Conservation (phyloP, 2,329 filamentous ascomycete genomes). For the Hypocrella siamensis region DNA sequence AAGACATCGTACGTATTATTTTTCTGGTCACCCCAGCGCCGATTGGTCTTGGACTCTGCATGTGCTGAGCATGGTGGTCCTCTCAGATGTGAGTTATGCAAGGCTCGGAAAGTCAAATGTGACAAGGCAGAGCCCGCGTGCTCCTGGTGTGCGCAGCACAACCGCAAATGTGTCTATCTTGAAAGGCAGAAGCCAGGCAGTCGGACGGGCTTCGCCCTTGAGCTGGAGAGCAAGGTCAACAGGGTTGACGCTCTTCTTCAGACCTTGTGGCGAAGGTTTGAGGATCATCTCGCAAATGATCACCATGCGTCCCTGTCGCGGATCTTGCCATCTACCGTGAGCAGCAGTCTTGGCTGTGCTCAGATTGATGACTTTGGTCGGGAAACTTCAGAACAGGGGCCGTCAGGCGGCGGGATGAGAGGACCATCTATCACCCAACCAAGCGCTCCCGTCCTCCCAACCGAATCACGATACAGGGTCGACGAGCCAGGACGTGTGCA, state of each 20-base stretch:
- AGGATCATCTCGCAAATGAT: slow-evolving; percentile 23
- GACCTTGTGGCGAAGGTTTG: slow-evolving; percentile 23
- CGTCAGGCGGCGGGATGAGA: slow-evolving; percentile 8
- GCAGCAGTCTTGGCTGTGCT: slow-evolving; percentile 17
- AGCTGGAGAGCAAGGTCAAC: slow-evolving; percentile 40
- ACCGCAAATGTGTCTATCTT: slow-evolving; percentile 50
- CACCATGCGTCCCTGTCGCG: slow-evolving; percentile 10
- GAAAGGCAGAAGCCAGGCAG: slow-evolving; percentile 56
- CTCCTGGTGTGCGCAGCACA: slow-evolving; percentile 55
- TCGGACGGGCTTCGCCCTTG: slow-evolving; percentile 44
- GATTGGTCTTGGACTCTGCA: neutral
- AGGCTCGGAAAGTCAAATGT: slow-evolving; percentile 28
- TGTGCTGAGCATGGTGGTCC: neutral
- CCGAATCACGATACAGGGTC: no score
- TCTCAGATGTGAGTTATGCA: slow-evolving; percentile 26
- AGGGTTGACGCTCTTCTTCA: slow-evolving; percentile 32
- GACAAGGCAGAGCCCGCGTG: slow-evolving; percentile 45
- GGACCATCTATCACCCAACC: slow-evolving; percentile 11
- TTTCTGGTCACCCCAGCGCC: neutral
- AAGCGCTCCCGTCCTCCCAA: no score
- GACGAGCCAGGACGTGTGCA: no score
- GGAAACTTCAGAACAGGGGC: slow-evolving; percentile 7
- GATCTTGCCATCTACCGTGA: slow-evolving; percentile 17
- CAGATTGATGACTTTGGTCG: slow-evolving; percentile 12
- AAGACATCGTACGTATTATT: slow-evolving; percentile 23